Percentiles rank a stretch among this genome's conserved stretches.
These are phyloP conservation scores for Leishmania mexicana DNA, from an alignment of 208 protist genomes.

Conservation along the genomic window DNA sequence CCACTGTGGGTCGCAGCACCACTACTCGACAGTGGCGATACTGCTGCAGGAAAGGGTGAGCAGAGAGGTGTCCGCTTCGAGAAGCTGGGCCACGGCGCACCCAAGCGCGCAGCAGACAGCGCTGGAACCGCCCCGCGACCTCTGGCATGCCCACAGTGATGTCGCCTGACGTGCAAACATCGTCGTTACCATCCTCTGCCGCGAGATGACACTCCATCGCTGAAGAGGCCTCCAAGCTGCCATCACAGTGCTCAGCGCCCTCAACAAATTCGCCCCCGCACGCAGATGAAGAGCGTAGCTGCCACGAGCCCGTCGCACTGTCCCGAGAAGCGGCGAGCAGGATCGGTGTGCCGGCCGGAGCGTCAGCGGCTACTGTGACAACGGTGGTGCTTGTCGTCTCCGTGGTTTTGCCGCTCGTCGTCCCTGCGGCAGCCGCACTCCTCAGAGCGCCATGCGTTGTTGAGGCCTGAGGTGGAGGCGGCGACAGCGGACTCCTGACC, in stretches of 20 bases:
- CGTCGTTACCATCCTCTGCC: neutral
- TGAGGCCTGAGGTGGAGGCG: neutral
- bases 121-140: conserved; percentile 73
- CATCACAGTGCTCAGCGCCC: neutral
- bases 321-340: conserved; percentile 33
- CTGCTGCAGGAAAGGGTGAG: conserved; percentile 36
- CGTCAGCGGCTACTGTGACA: conserved; percentile 21
- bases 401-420: neutral
- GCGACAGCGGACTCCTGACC: neutral
- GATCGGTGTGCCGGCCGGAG: conserved; percentile 45
- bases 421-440: neutral
- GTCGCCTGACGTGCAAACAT: conserved; percentile 1
- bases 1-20: conserved; percentile 53
- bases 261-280: neutral
- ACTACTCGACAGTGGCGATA: conserved; percentile 55
- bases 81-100: conserved; percentile 25
- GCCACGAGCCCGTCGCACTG: conserved; percentile 15
- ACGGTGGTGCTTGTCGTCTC: neutral
- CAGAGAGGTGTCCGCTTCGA: conserved; percentile 44
- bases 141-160: conserved; percentile 38
- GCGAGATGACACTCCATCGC: neutral
- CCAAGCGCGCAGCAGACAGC: conserved; percentile 58
- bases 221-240: neutral
- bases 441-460: neutral
- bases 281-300: neutral